A percentile compares a stretch with the other conserved stretches of the same genome.
Evolutionary conservation across 2,329 filamentous ascomycete species (phyloP).

Genomic region (Aspergillus proliferans): DNA sequence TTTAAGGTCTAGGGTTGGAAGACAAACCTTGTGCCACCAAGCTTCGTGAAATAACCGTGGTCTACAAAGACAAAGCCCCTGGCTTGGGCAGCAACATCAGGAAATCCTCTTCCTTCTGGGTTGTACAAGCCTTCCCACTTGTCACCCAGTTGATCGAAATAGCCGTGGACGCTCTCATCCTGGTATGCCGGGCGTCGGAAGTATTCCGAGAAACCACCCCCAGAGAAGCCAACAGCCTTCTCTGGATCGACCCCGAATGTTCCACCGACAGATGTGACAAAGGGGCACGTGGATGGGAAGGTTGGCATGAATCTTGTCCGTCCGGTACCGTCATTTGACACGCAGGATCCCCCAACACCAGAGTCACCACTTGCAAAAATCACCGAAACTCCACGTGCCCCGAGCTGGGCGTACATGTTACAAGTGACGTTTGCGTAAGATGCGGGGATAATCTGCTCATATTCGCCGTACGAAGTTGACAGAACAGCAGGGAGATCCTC

Average conservation of each 20-base stretch:
- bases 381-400: conserved; percentile 61
- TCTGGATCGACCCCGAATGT: conserved; percentile 52
- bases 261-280: conserved; percentile 57
- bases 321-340: conserved; percentile 51
- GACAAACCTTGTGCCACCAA: conserved; percentile 44
- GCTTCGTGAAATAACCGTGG: conserved; percentile 27
- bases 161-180: conserved; percentile 37
- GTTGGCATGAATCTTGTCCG: conserved; percentile 47
- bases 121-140: conserved; percentile 44
- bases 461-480: conserved; percentile 64
- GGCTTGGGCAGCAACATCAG: conserved; percentile 57
- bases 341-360: conserved; percentile 52
- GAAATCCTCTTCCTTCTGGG: conserved; percentile 52
- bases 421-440: conserved; percentile 58
- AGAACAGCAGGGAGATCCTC: conserved; percentile 57
- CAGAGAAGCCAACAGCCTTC: conserved; percentile 48
- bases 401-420: conserved; percentile 57
- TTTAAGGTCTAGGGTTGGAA: not conserved
- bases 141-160: conserved; percentile 38
- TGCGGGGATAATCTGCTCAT: conserved; percentile 57
- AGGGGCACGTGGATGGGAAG: conserved; percentile 56
- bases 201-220: conserved; percentile 43
- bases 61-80: conserved; percentile 36
- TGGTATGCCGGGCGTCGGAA: conserved; percentile 47
- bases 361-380: conserved; percentile 59